Base-by-base conservation (phyloP, 768 basidiomycete species). In the Suillus subluteus region DNA sequence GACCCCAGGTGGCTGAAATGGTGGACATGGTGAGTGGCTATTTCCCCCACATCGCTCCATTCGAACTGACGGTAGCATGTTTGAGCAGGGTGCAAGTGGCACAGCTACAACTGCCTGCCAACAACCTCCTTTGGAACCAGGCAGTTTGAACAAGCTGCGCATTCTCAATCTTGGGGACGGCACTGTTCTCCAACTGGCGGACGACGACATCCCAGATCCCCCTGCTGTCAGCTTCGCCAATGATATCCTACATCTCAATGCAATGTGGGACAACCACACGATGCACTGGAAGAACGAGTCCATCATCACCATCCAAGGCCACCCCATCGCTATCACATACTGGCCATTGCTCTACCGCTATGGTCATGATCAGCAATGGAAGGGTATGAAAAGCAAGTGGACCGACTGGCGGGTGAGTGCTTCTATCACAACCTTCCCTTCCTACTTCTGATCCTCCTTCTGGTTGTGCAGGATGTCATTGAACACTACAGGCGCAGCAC, bases 211-310 rank as follows among this genome's bases (percentile, higher is more conserved):
- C 11, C 46, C n/a, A 12, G 46, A 48, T 6, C 46, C 46, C n/a
- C 46, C 46, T 48, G 46, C 46, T 5, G 11, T 48, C n/a, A 48
- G 46, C n/a, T 78, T 76, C 48, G 67, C 67, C 6, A 66, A 70
- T 2, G 58, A 72, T 62, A 64, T 75, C 15, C 64, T 68, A 5
- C 37, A 50, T 5, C 65, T 79, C 38, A 70, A 73, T 38, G 30
- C 7, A 3, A 76, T 74, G 68, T 79, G 76, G 78, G 74, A 75
- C 61, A 74, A 78, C 66, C 67, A 61, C 13, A 66, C 69, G 3
- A 50, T 52, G 5, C 43, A 71, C 50, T 77, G 75, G 75, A 35
- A 44, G 26, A 58, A 65, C n/a, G 38, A 66, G 18, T 75, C 74
- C 0, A 56, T 64, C 12, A 68, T 79, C 37, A 62, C 32, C 13